These are phyloP conservation scores for Aureobasidium subglaciale DNA, from an alignment of 2,329 filamentous ascomycete species.

Conservation along the genomic window DNA sequence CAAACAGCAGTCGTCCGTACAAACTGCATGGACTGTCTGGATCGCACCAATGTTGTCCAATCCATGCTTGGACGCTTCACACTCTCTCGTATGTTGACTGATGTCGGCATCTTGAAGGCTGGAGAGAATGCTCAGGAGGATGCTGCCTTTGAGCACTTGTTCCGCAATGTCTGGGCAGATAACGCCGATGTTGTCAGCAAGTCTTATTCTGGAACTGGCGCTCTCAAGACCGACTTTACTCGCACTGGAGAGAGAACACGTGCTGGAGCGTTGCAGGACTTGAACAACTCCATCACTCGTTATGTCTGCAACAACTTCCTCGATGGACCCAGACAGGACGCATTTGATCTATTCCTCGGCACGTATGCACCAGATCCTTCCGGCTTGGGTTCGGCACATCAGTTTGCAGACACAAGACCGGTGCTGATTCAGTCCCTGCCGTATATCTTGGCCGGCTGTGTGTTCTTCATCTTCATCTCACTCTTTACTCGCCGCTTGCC, in stretches of 20 bases:
- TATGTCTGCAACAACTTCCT: constrained; percentile 92
- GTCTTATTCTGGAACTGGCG: constrained; percentile 90
- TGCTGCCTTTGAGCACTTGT: constrained; percentile 74
- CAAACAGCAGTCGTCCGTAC: constrained; percentile 91
- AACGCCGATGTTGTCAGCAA: constrained; percentile 93
- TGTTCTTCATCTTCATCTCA: constrained; percentile 75
- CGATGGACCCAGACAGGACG: constrained; percentile 90
- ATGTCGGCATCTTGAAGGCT: constrained; percentile 68
- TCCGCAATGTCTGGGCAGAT: constrained; percentile 97
- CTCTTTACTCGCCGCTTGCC: constrained; percentile 65
- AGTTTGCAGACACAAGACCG: constrained; percentile 81
- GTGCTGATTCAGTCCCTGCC: constrained; percentile 88
- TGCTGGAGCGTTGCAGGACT: constrained; percentile 75
- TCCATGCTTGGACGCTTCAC: constrained; percentile 91
- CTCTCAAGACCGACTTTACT: constrained; percentile 96
- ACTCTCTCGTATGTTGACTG: constrained; percentile 79
- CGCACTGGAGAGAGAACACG: constrained; percentile 86
- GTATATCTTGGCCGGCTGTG: constrained; percentile 76
- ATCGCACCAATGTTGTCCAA: constrained; percentile 96
- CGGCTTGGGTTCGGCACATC: constrained; percentile 60
- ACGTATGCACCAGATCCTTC: constrained; percentile 69
- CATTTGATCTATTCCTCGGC: constrained; percentile 89
- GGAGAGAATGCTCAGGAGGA: constrained; percentile 78
- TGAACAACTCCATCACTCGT: constrained; percentile 78
- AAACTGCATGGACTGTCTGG: constrained; percentile 98